Percentiles rank a stretch among this genome's conserved stretches.
phyloP scores from a whole-genome alignment of 176 grass and related monocot genomes.

The Saccharum spontaneum region DNA sequence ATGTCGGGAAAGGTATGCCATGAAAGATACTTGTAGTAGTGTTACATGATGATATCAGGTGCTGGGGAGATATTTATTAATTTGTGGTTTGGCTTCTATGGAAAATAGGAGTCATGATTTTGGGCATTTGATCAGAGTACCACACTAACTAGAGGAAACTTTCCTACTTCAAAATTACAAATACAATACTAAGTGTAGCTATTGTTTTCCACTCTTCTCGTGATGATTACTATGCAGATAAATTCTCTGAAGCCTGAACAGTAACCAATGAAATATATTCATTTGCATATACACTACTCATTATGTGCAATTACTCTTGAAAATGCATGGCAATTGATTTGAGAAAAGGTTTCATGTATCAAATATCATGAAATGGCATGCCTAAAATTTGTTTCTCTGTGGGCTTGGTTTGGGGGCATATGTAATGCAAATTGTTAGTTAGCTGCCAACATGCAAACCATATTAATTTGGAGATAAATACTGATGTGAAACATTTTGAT shows the following conservation, averaged over 20 bases:
- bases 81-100: background rate
- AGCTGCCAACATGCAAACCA: slow-evolving; percentile 9
- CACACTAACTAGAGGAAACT: background rate
- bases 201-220: background rate
- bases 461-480: background rate
- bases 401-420: background rate
- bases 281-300: background rate
- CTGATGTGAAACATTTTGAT: slow-evolving; percentile 5
- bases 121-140: slow-evolving; percentile 2
- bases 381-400: background rate
- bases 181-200: background rate
- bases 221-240: background rate
- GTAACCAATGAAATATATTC: background rate
- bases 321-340: background rate
- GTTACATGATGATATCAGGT: background rate
- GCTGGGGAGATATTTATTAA: background rate
- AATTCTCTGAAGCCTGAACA: background rate
- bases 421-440: slow-evolving; percentile 7
- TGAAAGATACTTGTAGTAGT: slow-evolving; percentile 4
- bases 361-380: background rate
- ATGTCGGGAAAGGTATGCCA: slow-evolving; percentile 84
- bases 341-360: background rate
- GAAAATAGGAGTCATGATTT: slow-evolving; percentile 7
- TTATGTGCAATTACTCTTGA: slow-evolving; percentile 11
- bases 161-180: background rate